Percentiles rank a stretch among this genome's conserved stretches.
phyloP scores from a whole-genome alignment of 345 rosid genomes.

The Physaria fendleri region DNA sequence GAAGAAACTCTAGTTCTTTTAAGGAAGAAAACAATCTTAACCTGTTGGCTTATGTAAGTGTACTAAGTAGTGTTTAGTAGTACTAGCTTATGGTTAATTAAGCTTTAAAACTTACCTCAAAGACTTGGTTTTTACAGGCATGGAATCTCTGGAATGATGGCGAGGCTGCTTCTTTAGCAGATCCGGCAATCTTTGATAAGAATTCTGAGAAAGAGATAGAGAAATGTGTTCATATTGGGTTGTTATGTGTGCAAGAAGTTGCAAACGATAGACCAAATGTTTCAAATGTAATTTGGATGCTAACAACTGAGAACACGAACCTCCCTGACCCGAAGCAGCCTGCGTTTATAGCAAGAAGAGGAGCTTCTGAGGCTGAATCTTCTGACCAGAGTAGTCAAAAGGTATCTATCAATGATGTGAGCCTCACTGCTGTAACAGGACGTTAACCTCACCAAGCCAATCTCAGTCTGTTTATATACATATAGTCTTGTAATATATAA shows the following conservation, averaged over 20 bases:
- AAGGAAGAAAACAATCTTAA: slow-evolving; percentile 21
- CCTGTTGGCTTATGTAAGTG: slow-evolving; percentile 36
- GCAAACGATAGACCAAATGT: slow-evolving; percentile 37
- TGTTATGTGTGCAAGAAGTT: slow-evolving; percentile 38
- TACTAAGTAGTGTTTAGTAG: neutral
- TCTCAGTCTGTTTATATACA: neutral
- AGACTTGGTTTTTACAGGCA: slow-evolving; percentile 20
- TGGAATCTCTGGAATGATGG: slow-evolving; percentile 35
- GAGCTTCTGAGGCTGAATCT: slow-evolving; percentile 16
- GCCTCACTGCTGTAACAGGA: slow-evolving; percentile 26
- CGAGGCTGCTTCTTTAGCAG: slow-evolving; percentile 23
- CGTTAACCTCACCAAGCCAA: slow-evolving; percentile 16
- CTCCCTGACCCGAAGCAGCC: slow-evolving; percentile 21
- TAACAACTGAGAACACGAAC: slow-evolving; percentile 10
- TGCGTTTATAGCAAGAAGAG: slow-evolving; percentile 23
- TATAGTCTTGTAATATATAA: neutral
- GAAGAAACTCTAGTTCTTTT: slow-evolving; percentile 25
- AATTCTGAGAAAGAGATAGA: slow-evolving; percentile 16
- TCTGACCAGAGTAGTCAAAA: slow-evolving; percentile 26
- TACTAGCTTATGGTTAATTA: neutral
- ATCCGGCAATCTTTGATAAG: slow-evolving; percentile 20
- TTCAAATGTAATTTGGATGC: slow-evolving; percentile 31
- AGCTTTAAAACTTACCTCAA: neutral
- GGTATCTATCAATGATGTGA: slow-evolving; percentile 25
- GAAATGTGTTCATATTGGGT: slow-evolving; percentile 35